These are phyloP conservation scores for Bromus sterilis DNA, from an alignment of 176 grass and related monocot species.

Conservation along the genomic window DNA sequence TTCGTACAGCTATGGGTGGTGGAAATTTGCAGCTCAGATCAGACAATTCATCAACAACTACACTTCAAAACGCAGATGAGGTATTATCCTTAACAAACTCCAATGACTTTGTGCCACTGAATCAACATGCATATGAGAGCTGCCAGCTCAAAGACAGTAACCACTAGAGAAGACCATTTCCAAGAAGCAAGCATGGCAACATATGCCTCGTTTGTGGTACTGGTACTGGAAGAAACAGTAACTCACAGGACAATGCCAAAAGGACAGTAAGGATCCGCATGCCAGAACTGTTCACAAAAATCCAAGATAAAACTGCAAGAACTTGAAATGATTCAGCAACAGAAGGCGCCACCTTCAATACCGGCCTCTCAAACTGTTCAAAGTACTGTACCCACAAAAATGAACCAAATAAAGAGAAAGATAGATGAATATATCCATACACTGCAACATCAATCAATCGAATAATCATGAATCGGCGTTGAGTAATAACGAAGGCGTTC, in stretches of 20 bases:
- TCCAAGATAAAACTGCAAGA: background rate
- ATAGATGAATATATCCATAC: background rate
- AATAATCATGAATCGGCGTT: background rate
- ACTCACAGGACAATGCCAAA: background rate
- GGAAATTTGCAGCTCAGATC: background rate
- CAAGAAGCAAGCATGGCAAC: background rate
- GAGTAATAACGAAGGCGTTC: background rate
- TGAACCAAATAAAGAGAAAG: background rate
- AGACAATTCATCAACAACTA: background rate
- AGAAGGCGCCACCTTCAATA: background rate
- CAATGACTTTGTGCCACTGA: background rate
- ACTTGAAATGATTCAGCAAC: background rate
- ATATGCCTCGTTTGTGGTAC: background rate
- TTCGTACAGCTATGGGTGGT: background rate
- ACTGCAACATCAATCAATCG: background rate
- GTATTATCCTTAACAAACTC: background rate
- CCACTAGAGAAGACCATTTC: background rate
- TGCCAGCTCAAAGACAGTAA: background rate
- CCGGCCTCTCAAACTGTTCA: background rate
- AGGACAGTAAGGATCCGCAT: background rate
- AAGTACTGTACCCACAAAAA: background rate
- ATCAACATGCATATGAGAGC: background rate
- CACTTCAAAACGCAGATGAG: background rate
- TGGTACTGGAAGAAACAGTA: conserved; percentile 10
- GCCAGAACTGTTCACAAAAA: background rate